Conservation (phyloP, 2,329 filamentous ascomycete species). For the Claviceps quebecensis region DNA sequence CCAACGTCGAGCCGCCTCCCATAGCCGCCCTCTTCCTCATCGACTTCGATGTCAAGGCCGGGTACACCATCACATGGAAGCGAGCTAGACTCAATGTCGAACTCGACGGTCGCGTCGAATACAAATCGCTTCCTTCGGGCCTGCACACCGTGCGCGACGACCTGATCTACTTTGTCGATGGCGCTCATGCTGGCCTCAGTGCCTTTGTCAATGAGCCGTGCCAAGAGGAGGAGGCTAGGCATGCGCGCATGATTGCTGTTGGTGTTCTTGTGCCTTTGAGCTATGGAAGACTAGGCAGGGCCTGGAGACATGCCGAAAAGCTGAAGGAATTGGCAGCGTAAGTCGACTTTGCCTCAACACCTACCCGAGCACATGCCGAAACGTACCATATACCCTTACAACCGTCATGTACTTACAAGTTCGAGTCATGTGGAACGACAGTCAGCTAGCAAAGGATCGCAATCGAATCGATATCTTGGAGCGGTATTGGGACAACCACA, state of each 20-base stretch:
- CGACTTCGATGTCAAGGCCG: conserved; percentile 82
- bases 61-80: conserved; percentile 86
- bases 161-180: conserved; percentile 79
- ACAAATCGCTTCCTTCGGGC: conserved; percentile 89
- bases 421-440: conserved; percentile 11
- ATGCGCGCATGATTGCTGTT: conserved; percentile 86
- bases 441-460: conserved; percentile 49
- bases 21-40: conserved; percentile 75
- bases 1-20: conserved; percentile 18
- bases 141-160: conserved; percentile 80
- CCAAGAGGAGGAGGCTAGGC: conserved; percentile 59
- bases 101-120: conserved; percentile 82
- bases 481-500: conserved; percentile 59
- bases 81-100: conserved; percentile 52
- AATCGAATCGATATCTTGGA: conserved; percentile 52
- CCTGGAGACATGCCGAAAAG: conserved; percentile 72
- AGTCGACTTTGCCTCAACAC: conserved; percentile 11
- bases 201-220: conserved; percentile 79
- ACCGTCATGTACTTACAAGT: background rate
- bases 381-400: background rate
- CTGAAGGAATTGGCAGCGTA: conserved; percentile 64
- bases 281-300: conserved; percentile 71
- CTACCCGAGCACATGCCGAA: background rate
- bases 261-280: conserved; percentile 77
- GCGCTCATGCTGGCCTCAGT: conserved; percentile 71